Percentiles rank a stretch among this genome's conserved stretches.
phyloP scores from a whole-genome alignment of 108 stramenopile genomes.

The Schizochytrium sp. region DNA sequence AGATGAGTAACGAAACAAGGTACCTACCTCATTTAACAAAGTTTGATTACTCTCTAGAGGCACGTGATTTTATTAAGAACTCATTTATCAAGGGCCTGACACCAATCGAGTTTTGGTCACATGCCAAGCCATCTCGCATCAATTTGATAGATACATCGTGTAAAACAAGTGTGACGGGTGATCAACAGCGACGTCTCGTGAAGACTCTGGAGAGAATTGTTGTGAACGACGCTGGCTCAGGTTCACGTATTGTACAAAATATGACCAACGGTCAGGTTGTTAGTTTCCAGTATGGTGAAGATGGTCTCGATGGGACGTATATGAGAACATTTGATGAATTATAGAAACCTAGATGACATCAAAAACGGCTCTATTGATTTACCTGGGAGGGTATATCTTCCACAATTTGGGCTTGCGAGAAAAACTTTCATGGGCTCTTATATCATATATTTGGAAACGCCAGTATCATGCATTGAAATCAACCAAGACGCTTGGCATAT shows the following conservation, averaged over 20 bases:
- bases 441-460: too few relatives aligned
- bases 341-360: too few relatives aligned
- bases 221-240: background rate
- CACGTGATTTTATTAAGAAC: slow-evolving; percentile 24
- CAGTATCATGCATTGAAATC: too few relatives aligned
- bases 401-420: too few relatives aligned
- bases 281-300: slow-evolving; percentile 35
- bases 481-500: too few relatives aligned
- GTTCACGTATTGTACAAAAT: background rate
- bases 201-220: slow-evolving; percentile 14
- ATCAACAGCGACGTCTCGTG: background rate
- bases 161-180: slow-evolving; percentile 17
- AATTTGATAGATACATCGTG: background rate
- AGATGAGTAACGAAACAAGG: background rate
- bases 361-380: too few relatives aligned
- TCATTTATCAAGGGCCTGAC: background rate
- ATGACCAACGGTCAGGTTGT: slow-evolving; percentile 19
- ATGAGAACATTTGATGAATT: too few relatives aligned
- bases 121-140: slow-evolving; percentile 3
- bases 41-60: background rate
- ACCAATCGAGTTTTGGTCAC: background rate
- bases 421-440: too few relatives aligned
- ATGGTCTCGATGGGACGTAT: slow-evolving; percentile 52
- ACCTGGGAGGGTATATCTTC: too few relatives aligned
- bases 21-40: background rate